Evolutionary conservation across 192 early-diverging fungal species (phyloP).

Genomic region (Phycomyces blakesleeanus): DNA sequence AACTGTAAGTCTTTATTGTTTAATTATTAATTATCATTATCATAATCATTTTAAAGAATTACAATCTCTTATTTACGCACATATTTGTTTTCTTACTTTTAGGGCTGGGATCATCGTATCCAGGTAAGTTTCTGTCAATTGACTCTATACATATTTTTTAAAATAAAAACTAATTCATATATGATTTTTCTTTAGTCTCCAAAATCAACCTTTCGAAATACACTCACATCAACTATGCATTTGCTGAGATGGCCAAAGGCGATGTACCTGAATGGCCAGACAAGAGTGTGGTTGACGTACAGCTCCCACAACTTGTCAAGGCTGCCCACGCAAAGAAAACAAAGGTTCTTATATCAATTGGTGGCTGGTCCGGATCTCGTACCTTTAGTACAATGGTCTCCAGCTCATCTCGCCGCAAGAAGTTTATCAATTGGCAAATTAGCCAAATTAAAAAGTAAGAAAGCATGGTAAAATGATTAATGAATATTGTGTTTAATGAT

Average conservation of each 20-base stretch:
- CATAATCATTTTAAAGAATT: too few relatives aligned
- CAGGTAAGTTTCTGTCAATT: too few relatives aligned
- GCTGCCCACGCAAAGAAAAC: constrained; percentile 40
- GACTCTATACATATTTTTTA: too few relatives aligned
- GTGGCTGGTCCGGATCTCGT: constrained; percentile 78
- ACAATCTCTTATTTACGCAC: too few relatives aligned
- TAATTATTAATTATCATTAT: too few relatives aligned
- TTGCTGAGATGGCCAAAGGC: constrained; percentile 45
- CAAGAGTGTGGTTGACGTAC: constrained; percentile 9
- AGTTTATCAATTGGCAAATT: constrained; percentile 54
- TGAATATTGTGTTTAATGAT: too few relatives aligned
- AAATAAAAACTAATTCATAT: too few relatives aligned
- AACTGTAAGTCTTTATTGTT: too few relatives aligned
- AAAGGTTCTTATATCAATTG: constrained; percentile 60
- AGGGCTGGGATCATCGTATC: too few relatives aligned
- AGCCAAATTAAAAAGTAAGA: constrained; percentile 44
- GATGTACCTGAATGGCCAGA: constrained; percentile 36
- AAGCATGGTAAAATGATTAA: too few relatives aligned
- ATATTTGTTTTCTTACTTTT: too few relatives aligned
- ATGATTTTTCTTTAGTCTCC: too few relatives aligned
- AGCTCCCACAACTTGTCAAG: constrained; percentile 41
- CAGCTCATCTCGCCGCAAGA: constrained; percentile 43
- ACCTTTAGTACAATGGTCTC: constrained; percentile 54
- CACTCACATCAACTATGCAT: constrained; percentile 44
- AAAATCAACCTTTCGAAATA: constrained; percentile 30